Conservation (phyloP, 192 early-diverging fungal genomes). For the Funneliformis mosseae region DNA sequence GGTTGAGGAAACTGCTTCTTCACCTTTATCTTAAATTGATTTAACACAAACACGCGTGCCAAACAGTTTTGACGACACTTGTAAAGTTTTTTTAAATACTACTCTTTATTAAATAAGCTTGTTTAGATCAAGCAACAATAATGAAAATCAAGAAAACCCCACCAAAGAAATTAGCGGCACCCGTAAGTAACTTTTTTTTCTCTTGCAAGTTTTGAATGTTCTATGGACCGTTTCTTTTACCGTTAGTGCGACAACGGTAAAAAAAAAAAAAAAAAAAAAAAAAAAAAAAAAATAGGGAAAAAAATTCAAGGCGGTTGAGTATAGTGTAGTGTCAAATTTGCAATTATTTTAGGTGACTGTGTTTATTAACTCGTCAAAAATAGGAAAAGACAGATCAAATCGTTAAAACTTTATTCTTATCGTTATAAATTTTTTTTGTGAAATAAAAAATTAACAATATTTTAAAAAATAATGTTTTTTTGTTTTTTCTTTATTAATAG, state of each 20-base stretch:
- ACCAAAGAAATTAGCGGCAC: slow-evolving; percentile 31
- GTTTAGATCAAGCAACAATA: slow-evolving; percentile 21
- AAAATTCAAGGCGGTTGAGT: neutral
- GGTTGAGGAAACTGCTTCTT: slow-evolving; percentile 33
- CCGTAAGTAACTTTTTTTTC: slow-evolving; percentile 3
- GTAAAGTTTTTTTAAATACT: neutral
- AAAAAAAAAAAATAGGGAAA: neutral
- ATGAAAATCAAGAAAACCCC: slow-evolving; percentile 36
- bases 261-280: neutral
- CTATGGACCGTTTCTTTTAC: neutral
- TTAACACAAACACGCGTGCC: slow-evolving; percentile 10
- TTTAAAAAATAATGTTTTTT: neutral
- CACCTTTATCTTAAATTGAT: neutral
- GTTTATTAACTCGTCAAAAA: neutral
- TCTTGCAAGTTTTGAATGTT: neutral
- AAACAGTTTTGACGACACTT: slow-evolving; percentile 14
- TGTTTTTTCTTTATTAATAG: slow-evolving; percentile 42
- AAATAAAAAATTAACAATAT: neutral
- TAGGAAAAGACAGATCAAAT: slow-evolving; percentile 6
- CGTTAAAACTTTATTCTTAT: neutral
- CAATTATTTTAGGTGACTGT: neutral
- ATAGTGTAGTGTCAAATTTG: neutral
- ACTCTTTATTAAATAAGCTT: neutral
- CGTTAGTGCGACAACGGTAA: neutral
- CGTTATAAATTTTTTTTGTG: neutral